Evolutionary conservation across 148 eudicot species (phyloP), one percentile per base, ranked within the genome.

Genomic region (Chenopodium formosanum): DNA sequence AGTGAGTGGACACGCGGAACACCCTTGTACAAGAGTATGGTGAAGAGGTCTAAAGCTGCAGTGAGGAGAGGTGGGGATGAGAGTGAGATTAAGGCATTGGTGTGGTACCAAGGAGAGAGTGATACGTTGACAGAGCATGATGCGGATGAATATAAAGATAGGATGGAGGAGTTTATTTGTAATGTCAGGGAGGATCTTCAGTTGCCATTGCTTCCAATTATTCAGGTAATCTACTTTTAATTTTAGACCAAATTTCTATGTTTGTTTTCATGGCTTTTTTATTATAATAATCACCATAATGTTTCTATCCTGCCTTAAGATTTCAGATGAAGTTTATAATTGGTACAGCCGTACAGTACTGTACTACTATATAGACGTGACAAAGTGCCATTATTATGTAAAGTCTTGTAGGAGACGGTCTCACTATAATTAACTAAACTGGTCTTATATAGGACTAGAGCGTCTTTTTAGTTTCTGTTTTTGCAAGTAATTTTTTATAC

Each of bases 31-130:
- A 87, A 88, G 88, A 79, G 63, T 23, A 94, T 94, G 98, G 83
- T 92, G 73, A 85, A 44, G 87, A 77, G 97, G 74, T 88, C 90
- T 16, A 89, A 76, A 44, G 85, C 82, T 31, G 91, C 50, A 2
- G 74, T 91, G 19, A 83, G 13, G 74, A 78, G 22, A 70, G 79
- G n/a, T 16, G 86, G 80, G 23, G 87, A 73, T 31, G 93, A 87
- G 86, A 86, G 76, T 31, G 93, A 87, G 86, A 86, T 94, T 34
- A 90, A 83, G 85, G 97, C 88, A 75, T 6, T 94, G 91, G 73
- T 94, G 82, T 94, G 98, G 98, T 94, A 88, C n/a, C 97, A 94
- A 70, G 98, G 98, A 20, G 98, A 94, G 88, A 92, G 93, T 64
- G 97, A 92, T 27, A 75, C 93, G 3, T 9, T n/a, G 9, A 60